These are phyloP conservation scores for Schizochytrium sp. DNA, from an alignment of 108 stramenopile genomes.

Conservation along the genomic window DNA sequence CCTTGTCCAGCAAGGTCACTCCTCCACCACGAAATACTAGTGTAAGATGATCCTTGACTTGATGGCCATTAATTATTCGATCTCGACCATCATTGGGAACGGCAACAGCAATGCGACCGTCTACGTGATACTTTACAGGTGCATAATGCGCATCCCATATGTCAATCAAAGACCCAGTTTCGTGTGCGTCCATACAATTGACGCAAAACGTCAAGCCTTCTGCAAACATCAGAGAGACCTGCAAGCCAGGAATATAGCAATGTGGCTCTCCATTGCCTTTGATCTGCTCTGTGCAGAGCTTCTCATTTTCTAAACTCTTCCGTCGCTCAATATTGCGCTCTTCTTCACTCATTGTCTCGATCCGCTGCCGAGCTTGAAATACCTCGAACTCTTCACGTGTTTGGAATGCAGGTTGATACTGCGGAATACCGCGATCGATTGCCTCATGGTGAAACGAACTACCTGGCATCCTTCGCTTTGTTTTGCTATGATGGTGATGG, in stretches of 20 bases:
- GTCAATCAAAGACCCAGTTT: slow-evolving; percentile 30
- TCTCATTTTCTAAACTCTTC: slow-evolving; percentile 13
- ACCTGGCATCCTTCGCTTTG: background rate
- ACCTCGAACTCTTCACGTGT: background rate
- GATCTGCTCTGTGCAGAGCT: background rate
- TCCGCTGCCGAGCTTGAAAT: slow-evolving; percentile 24
- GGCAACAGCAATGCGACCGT: background rate
- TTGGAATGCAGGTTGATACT: background rate
- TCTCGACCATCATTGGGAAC: slow-evolving; percentile 37
- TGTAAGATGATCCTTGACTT: slow-evolving; percentile 5
- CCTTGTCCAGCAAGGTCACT: slow-evolving; percentile 12
- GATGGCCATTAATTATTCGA: background rate
- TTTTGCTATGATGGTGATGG: background rate
- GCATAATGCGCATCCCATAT: slow-evolving; percentile 53
- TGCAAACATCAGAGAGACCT: slow-evolving; percentile 18
- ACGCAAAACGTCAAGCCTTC: slow-evolving; percentile 55
- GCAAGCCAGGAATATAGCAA: slow-evolving; percentile 29
- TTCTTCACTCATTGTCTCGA: slow-evolving; percentile 45
- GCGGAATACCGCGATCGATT: background rate
- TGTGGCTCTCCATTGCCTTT: no score
- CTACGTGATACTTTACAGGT: slow-evolving; percentile 56
- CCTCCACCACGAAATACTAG: background rate
- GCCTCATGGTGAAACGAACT: background rate
- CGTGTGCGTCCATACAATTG: slow-evolving; percentile 57
- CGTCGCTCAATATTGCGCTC: background rate